Evolutionary conservation across 1,139 yeast genomes (phyloP).

Genomic region (Magnusiomyces suaveolens): DNA sequence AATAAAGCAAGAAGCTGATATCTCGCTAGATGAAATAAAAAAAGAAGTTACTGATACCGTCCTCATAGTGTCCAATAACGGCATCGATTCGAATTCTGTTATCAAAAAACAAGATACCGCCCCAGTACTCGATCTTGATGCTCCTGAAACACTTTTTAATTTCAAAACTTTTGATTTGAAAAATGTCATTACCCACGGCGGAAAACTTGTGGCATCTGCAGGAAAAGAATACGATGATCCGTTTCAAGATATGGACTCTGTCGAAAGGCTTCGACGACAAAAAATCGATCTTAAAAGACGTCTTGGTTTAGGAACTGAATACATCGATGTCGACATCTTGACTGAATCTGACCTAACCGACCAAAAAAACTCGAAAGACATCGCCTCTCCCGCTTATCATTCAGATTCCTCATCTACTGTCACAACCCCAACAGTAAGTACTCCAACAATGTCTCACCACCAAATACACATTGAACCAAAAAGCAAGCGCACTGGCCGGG

Average conservation of each 20-base stretch:
- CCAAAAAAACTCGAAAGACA: slow-evolving; percentile 1
- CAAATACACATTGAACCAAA: neutral
- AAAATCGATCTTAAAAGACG: slow-evolving; percentile 34
- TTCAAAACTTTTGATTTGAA: slow-evolving; percentile 56
- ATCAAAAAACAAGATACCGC: slow-evolving; percentile 26
- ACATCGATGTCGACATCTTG: slow-evolving; percentile 32
- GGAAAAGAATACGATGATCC: slow-evolving; percentile 39
- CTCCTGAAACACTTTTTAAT: slow-evolving; percentile 39
- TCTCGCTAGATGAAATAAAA: slow-evolving; percentile 14
- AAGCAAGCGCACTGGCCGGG: neutral
- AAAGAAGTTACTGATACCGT: neutral
- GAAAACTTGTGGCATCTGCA: slow-evolving; percentile 62
- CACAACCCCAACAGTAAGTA: slow-evolving; percentile 18
- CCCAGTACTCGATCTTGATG: slow-evolving; percentile 26
- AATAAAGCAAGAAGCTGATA: slow-evolving; percentile 4
- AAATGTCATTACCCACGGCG: slow-evolving; percentile 59
- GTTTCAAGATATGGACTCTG: slow-evolving; percentile 32
- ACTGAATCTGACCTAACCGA: slow-evolving; percentile 29
- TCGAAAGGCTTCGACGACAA: slow-evolving; percentile 34
- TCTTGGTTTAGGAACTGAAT: slow-evolving; percentile 39
- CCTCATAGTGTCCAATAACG: slow-evolving; percentile 7
- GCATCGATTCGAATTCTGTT: neutral
- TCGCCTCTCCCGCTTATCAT: slow-evolving; percentile 8
- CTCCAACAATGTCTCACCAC: neutral
- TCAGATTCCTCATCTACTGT: slow-evolving; percentile 16